Evolutionary conservation across 768 basidiomycete genomes (phyloP).

Genomic region (Hydnomerulius pinastri): DNA sequence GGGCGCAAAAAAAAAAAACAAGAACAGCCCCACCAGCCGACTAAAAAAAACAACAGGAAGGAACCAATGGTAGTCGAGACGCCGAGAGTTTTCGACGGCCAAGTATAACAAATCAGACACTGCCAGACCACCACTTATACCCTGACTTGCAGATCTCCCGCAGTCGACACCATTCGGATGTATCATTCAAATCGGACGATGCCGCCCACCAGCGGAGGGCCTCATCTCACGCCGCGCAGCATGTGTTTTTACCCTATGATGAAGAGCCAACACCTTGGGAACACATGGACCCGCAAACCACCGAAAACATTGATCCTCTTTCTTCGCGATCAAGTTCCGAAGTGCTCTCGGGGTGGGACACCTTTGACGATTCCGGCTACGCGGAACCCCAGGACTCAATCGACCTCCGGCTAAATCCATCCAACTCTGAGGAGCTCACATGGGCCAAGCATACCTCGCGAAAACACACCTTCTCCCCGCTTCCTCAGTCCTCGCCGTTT

Average conservation of each 20-base stretch:
- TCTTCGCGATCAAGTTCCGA: not conserved
- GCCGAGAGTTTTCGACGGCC: not conserved
- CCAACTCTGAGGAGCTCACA: not conserved
- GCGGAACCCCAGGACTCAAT: not conserved
- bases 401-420: not conserved
- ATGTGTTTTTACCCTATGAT: too few relatives aligned
- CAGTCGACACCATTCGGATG: not conserved
- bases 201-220: not conserved
- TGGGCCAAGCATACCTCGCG: not conserved
- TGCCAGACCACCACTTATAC: constrained; percentile 1
- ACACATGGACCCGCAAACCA: not conserved
- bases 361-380: constrained; percentile 6
- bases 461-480: not conserved
- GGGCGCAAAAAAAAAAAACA: too few relatives aligned
- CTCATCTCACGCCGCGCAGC: not conserved
- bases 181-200: not conserved
- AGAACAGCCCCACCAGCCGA: too few relatives aligned
- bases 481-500: constrained; percentile 28
- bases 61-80: not conserved
- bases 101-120: constrained; percentile 14
- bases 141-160: constrained; percentile 7
- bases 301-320: not conserved
- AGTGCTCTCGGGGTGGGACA: not conserved
- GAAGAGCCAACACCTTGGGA: not conserved
- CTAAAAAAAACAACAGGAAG: too few relatives aligned